Conservation (phyloP, 2,329 filamentous ascomycete species). For the Apiospora kogelbergensis region DNA sequence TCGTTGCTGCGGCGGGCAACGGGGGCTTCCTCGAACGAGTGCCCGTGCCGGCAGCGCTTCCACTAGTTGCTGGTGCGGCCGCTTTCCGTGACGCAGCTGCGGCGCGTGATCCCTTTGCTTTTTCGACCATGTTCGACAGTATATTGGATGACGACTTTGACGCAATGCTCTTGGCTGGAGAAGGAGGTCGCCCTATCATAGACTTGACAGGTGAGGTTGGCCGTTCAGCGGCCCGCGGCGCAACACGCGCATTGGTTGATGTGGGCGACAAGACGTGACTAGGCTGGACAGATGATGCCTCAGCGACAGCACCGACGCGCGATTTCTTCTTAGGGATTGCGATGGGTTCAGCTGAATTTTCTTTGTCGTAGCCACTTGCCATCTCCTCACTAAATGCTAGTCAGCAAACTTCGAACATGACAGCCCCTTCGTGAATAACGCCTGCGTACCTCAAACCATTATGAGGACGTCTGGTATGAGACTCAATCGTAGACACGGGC, state of each 20-base stretch:
- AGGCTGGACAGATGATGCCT: constrained; percentile 41
- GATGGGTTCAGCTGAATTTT: constrained; percentile 62
- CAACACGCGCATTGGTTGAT: constrained; percentile 74
- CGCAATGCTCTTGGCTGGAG: constrained; percentile 58
- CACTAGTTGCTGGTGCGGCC: constrained; percentile 45
- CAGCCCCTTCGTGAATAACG: neutral
- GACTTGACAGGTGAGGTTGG: constrained; percentile 55
- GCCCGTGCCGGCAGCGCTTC: constrained; percentile 28
- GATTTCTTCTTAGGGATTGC: constrained; percentile 71
- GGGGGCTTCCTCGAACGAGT: constrained; percentile 37
- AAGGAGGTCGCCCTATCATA: constrained; percentile 57
- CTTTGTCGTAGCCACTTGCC: constrained; percentile 65
- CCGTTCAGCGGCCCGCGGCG: constrained; percentile 50
- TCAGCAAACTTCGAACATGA: constrained; percentile 15
- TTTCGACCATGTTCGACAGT: constrained; percentile 59
- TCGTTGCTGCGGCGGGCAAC: constrained; percentile 36
- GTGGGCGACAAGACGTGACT: constrained; percentile 76
- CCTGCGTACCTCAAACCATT: constrained; percentile 53
- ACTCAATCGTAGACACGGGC: constrained; percentile 26
- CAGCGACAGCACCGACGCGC: constrained; percentile 44
- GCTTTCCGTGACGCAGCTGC: constrained; percentile 45
- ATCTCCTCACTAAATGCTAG: constrained; percentile 58
- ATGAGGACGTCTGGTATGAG: constrained; percentile 30
- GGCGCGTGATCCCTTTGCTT: constrained; percentile 54
- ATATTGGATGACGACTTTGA: constrained; percentile 41